Base-by-base conservation (phyloP, 2,329 filamentous ascomycete species). In the Ceratocystis albifundus region DNA sequence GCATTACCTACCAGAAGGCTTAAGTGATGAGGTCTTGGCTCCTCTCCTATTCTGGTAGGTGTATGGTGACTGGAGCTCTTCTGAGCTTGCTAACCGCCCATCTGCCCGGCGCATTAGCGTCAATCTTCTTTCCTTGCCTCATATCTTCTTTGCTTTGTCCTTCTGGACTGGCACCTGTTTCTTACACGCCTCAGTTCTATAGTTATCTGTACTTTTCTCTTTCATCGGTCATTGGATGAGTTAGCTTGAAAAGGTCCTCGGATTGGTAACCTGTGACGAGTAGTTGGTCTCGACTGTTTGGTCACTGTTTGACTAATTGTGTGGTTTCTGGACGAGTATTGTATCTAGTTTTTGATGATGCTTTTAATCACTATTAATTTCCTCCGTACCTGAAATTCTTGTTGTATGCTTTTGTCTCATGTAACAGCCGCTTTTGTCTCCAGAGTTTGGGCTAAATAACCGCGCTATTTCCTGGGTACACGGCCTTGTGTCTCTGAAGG, bases 1-100 rank as follows among this genome's bases (percentile, higher is more conserved):
- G 64, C 61, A 64, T 55, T 30, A 30, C 53, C 22, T 68, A 68
- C 50, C n/a, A 64, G 62, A 25, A 55, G 62, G 62, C 46, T 55
- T 64, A 64, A 64, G 45, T 30, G 2, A 25, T 44, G 3, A 20
- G 32, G 36, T 12, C 36, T 41, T 41, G 0, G 3, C 10, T 4
- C 3, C 36, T 4, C 36, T 4, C 10, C 36, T 12, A 1, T 41
- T 10, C 3, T 41, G 36, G 4, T 41, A 10, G 36, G 36, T 4
- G 10, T 10, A 12, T 41, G 36, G 36, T 2, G 36, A 12, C 8
- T 12, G 12, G 1, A 36, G 59, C 30, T 15, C 1, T 4, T 17
- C 50, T 8, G 2, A 7, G 12, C 44, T 50, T 30, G 6, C 46
- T 22, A 17, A 8, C n/a, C 15, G 10, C 20, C 17, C 46, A 22